phyloP scores from a whole-genome alignment of 2,329 filamentous ascomycete genomes.

The Neofusicoccum ribis region DNA sequence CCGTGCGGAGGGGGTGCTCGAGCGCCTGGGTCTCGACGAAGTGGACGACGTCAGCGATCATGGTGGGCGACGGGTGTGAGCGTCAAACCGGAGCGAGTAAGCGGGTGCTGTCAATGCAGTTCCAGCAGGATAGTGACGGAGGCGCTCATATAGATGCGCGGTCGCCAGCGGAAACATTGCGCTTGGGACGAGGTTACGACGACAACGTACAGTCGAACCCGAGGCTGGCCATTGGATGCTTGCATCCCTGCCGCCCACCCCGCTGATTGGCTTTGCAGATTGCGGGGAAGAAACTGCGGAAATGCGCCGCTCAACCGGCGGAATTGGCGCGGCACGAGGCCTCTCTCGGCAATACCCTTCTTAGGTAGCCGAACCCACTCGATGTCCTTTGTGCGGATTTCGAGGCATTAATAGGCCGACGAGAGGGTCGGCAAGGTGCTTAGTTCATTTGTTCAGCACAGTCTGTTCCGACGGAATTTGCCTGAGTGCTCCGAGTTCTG shows the following conservation, averaged over 20 bases:
- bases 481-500: too few species aligned
- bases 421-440: too few species aligned
- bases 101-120: neutral
- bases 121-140: constrained; percentile 7
- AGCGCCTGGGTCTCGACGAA: constrained; percentile 2
- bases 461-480: too few species aligned
- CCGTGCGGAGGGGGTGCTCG: constrained; percentile 30
- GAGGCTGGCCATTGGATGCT: neutral
- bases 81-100: neutral
- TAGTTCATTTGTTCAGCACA: too few species aligned
- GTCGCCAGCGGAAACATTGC: constrained; percentile 11
- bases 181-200: neutral
- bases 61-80: neutral
- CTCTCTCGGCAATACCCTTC: neutral
- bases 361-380: neutral
- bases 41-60: constrained; percentile 12
- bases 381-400: neutral
- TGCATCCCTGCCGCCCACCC: neutral
- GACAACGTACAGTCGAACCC: neutral
- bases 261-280: constrained; percentile 2
- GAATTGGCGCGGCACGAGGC: neutral
- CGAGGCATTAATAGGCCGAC: neutral
- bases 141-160: neutral
- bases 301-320: neutral
- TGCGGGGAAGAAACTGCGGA: constrained; percentile 16